phyloP scores from a whole-genome alignment of 1,139 yeast species.

The Zygosaccharomyces sapae region DNA sequence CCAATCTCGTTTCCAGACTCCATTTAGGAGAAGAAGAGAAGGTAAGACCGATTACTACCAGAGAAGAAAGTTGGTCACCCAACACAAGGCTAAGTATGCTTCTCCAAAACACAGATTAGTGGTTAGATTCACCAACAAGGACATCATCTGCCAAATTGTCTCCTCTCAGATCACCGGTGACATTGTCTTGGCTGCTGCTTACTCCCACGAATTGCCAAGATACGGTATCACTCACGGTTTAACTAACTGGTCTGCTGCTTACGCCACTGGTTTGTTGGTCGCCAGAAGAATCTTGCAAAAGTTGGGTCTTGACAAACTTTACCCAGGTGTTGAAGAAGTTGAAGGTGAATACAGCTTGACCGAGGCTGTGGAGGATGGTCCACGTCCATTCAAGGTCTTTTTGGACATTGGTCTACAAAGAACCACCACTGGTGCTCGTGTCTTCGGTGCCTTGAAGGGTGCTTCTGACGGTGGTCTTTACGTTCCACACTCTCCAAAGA shows the following conservation, averaged over 20 bases:
- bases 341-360: constrained; percentile 98
- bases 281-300: constrained; percentile 99
- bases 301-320: constrained; percentile 97
- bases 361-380: constrained; percentile 99
- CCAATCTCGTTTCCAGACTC: constrained; percentile 99
- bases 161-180: constrained; percentile 98
- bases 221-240: constrained; percentile 98
- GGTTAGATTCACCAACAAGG: constrained; percentile 99
- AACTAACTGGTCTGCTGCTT: constrained; percentile 99
- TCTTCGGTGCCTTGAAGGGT: constrained; percentile 99
- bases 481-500: constrained; percentile 99
- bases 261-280: constrained; percentile 96
- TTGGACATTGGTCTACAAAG: constrained; percentile 99
- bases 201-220: constrained; percentile 97
- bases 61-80: constrained; percentile 99
- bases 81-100: constrained; percentile 99
- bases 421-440: constrained; percentile 99
- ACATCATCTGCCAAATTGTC: constrained; percentile 95
- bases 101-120: constrained; percentile 99
- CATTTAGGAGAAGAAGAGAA: constrained; percentile 99
- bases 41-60: constrained; percentile 99
- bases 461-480: constrained; percentile 99
- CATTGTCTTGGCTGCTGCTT: constrained; percentile 93
- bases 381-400: constrained; percentile 99
- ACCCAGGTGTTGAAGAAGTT: constrained; percentile 97